Percentiles rank a stretch among this genome's conserved stretches.
These are phyloP conservation scores for Kurtzmaniella quercitrusa DNA, from an alignment of 1,139 yeast species.

Conservation along the genomic window DNA sequence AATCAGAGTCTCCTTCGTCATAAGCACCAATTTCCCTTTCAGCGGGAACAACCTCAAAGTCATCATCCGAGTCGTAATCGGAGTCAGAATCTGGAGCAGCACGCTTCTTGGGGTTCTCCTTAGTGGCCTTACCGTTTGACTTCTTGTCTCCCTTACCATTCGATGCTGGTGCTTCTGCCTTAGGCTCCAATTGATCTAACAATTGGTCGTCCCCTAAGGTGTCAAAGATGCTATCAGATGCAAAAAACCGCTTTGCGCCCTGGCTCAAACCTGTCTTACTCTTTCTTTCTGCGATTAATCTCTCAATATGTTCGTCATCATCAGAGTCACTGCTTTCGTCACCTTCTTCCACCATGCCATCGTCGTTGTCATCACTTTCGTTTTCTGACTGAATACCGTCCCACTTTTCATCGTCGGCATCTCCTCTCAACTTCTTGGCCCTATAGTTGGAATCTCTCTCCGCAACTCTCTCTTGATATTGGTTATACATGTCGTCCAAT, in stretches of 20 bases:
- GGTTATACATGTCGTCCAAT: slow-evolving; percentile 75
- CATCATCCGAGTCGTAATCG: slow-evolving; percentile 39
- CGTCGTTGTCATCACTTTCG: slow-evolving; percentile 36
- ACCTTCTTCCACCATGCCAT: slow-evolving; percentile 37
- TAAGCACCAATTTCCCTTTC: slow-evolving; percentile 17
- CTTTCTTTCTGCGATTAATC: slow-evolving; percentile 55
- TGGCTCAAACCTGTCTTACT: slow-evolving; percentile 55
- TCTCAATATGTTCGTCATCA: slow-evolving; percentile 71
- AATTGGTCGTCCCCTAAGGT: slow-evolving; percentile 51
- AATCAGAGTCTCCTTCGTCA: slow-evolving; percentile 26
- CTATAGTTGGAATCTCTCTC: slow-evolving; percentile 77
- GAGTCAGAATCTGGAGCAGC: slow-evolving; percentile 40
- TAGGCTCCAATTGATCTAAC: slow-evolving; percentile 23
- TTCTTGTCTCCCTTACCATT: slow-evolving; percentile 10
- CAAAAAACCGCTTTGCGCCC: slow-evolving; percentile 74
- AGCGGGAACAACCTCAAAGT: slow-evolving; percentile 45
- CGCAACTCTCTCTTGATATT: slow-evolving; percentile 68
- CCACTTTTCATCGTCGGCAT: slow-evolving; percentile 80
- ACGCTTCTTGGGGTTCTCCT: slow-evolving; percentile 8
- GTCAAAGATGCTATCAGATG: slow-evolving; percentile 68
- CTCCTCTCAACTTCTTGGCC: slow-evolving; percentile 81
- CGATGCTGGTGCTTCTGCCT: slow-evolving; percentile 7
- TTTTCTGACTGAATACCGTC: slow-evolving; percentile 64
- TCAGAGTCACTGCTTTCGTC: slow-evolving; percentile 49
- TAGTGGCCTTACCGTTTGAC: slow-evolving; percentile 16